Evolutionary conservation across 345 rosid genomes (phyloP).

Genomic region (Eucalyptus melliodora): DNA sequence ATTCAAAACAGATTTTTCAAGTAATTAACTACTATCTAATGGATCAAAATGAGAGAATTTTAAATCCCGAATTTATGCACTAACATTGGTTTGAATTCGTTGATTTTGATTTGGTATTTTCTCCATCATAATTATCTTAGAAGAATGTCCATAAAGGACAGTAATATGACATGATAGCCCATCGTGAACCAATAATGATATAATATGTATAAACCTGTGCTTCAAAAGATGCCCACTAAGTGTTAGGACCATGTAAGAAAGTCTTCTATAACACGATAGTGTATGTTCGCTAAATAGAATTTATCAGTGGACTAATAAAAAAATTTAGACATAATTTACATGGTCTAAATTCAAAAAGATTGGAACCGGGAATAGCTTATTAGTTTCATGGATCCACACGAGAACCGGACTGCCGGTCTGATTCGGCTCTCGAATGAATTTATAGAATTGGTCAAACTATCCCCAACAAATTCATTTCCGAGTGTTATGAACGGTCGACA

Average conservation of each 20-base stretch:
- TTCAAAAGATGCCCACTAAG: not conserved
- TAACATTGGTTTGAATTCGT: not conserved
- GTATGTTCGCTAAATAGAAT: not conserved
- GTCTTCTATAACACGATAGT: not conserved
- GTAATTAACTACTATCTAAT: not conserved
- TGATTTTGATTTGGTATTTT: not conserved
- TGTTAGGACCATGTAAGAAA: not conserved
- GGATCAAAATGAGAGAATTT: not conserved
- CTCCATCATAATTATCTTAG: not conserved
- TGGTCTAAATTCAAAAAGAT: not conserved
- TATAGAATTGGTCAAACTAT: too few species aligned
- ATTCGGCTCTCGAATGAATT: fast-evolving
- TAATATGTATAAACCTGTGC: not conserved
- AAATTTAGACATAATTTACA: not conserved
- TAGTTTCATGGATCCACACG: too few species aligned
- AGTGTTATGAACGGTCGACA: not conserved
- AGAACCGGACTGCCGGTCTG: fast-evolving
- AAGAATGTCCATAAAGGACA: not conserved
- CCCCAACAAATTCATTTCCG: not conserved
- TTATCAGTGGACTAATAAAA: not conserved
- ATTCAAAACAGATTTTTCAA: not conserved
- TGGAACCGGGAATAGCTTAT: fast-evolving
- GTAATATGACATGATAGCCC: not conserved
- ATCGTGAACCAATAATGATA: not conserved
- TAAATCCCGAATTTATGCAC: not conserved